phyloP scores from a whole-genome alignment of 2,329 filamentous ascomycete genomes.

The Colletotrichum caudatum region DNA sequence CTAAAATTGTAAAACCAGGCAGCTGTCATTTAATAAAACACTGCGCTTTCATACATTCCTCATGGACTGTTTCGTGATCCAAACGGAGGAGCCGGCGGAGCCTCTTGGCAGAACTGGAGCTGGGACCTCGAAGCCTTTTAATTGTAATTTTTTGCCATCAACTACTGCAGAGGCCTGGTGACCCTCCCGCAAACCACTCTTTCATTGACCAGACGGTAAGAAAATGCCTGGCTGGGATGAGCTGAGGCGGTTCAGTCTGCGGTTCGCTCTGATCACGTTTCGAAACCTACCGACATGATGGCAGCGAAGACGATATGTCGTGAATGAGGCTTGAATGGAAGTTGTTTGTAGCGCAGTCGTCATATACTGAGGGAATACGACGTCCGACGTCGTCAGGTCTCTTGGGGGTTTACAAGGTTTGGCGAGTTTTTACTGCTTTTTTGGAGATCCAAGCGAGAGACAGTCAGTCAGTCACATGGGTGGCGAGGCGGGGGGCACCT shows the following conservation, averaged over 20 bases:
- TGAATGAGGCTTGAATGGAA: not conserved
- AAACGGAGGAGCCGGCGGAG: not conserved
- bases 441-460: not conserved
- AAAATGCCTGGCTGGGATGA: not conserved
- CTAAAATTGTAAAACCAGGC: conserved; percentile 36
- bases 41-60: not conserved
- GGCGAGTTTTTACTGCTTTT: conserved; percentile 5
- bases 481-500: conserved; percentile 28
- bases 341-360: not conserved
- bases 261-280: not conserved
- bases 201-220: not conserved
- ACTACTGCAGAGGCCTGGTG: not conserved
- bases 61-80: not conserved
- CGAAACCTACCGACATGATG: not conserved
- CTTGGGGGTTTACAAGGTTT: not conserved
- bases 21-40: not conserved
- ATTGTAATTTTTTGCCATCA: not conserved
- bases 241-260: not conserved
- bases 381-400: not conserved
- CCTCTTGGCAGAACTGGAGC: no score
- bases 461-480: conserved; percentile 30
- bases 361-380: not conserved
- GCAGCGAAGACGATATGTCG: not conserved
- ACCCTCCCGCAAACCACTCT: not conserved
- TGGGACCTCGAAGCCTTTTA: no score